These are phyloP conservation scores for Marsdenia floribunda DNA, from an alignment of 257 asterid genomes.

Conservation along the genomic window DNA sequence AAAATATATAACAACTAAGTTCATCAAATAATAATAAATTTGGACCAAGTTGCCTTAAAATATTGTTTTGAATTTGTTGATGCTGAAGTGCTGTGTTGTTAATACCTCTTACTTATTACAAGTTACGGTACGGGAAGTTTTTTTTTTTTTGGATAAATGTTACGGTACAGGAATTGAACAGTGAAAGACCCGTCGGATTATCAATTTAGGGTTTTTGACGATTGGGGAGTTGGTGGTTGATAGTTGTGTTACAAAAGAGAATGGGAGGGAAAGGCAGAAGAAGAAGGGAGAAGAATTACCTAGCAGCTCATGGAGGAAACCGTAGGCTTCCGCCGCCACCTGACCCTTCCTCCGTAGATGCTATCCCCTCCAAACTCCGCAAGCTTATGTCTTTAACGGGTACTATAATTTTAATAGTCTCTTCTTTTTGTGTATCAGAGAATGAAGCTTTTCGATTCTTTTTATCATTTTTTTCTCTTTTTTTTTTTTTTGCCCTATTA, in stretches of 20 bases:
- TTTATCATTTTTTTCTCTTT: neutral
- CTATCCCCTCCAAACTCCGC: conserved; percentile 75
- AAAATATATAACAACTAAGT: no score
- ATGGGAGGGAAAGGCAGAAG: conserved; percentile 83
- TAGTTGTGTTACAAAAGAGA: neutral
- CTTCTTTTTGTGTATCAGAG: neutral
- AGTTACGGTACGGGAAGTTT: no score
- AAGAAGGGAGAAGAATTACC: conserved; percentile 78
- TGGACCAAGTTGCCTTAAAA: no score
- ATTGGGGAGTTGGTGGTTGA: neutral
- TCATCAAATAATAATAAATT: no score
- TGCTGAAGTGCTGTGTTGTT: no score
- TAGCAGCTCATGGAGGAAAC: conserved; percentile 66
- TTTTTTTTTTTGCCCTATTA: neutral
- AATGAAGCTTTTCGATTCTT: neutral
- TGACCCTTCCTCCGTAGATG: conserved; percentile 50
- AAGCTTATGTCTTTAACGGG: conserved; percentile 59
- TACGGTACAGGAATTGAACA: no score
- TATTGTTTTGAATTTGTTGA: no score
- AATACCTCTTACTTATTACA: no score
- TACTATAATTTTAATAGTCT: neutral
- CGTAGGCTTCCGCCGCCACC: conserved; percentile 89
- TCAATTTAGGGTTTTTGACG: conserved; percentile 15
- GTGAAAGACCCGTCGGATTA: neutral
- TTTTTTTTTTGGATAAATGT: no score